phyloP scores from a whole-genome alignment of 1,139 yeast species.

The Suhomyces maxii region DNA sequence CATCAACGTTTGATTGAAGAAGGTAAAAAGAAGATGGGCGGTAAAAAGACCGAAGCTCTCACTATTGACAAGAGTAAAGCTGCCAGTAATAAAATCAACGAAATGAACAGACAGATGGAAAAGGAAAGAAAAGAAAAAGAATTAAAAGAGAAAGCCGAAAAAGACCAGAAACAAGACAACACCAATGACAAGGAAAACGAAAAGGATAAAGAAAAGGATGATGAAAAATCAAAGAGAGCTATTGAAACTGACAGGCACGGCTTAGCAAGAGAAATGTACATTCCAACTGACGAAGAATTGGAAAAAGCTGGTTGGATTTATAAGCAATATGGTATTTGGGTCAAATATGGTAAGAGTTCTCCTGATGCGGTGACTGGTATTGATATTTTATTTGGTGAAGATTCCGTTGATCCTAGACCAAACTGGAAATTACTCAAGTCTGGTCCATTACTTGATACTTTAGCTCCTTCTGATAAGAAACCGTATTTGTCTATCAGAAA shows the following conservation, averaged over 20 bases:
- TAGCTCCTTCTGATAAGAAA: slow-evolving; percentile 19
- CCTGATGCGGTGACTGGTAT: slow-evolving; percentile 40
- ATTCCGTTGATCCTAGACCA: slow-evolving; percentile 75
- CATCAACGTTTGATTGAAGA: slow-evolving; percentile 15
- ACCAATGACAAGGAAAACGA: not conserved
- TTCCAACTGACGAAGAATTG: slow-evolving; percentile 36
- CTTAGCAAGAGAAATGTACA: slow-evolving; percentile 23
- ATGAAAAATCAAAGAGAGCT: slow-evolving; percentile 5
- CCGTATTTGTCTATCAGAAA: slow-evolving; percentile 33
- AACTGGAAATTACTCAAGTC: slow-evolving; percentile 55
- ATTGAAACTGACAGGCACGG: slow-evolving; percentile 18
- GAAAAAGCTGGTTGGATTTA: slow-evolving; percentile 37
- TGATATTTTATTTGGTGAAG: slow-evolving; percentile 69
- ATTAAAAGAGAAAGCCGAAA: slow-evolving; percentile 4
- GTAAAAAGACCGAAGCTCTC: slow-evolving; percentile 13
- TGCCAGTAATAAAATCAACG: slow-evolving; percentile 17
- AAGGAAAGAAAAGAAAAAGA: slow-evolving; percentile 8
- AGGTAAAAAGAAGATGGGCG: slow-evolving; percentile 15
- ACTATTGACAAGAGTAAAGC: slow-evolving; percentile 18
- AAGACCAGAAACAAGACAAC: not conserved
- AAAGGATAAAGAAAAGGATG: not conserved
- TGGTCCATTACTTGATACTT: slow-evolving; percentile 26
- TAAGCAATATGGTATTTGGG: slow-evolving; percentile 50
- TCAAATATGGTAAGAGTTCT: slow-evolving; percentile 37
- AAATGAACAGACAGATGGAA: slow-evolving; percentile 12